A percentile compares a stretch with the other conserved stretches of the same genome.
Evolutionary conservation across 495 filamentous ascomycete species (phyloP).

Genomic region (Penicillium steckii): DNA sequence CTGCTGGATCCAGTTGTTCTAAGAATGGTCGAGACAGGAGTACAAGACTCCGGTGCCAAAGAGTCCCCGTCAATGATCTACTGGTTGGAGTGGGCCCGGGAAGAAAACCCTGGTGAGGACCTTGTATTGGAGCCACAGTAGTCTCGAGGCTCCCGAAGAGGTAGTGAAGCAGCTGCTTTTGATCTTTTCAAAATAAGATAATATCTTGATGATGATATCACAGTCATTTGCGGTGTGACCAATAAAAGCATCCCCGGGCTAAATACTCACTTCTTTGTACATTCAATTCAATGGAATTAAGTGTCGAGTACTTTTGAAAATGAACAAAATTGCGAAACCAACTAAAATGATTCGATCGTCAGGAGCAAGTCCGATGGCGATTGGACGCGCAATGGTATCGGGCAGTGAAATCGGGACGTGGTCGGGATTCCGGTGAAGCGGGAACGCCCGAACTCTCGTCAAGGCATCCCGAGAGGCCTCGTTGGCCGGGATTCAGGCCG

Average conservation of each 20-base stretch:
- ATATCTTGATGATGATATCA: too few relatives aligned
- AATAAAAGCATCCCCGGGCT: too few relatives aligned
- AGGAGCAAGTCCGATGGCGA: conserved; percentile 11
- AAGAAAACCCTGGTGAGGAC: conserved; percentile 16
- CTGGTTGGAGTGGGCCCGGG: conserved; percentile 15
- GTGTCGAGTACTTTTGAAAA: too few relatives aligned
- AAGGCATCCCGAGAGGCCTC: conserved; percentile 19
- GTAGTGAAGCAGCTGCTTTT: too few relatives aligned
- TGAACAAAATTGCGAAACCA: conserved; percentile 3
- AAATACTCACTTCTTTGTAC: too few relatives aligned
- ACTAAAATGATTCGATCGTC: conserved; percentile 8
- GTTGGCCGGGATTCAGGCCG: conserved; percentile 15
- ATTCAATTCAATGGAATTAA: too few relatives aligned
- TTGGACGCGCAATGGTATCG: conserved; percentile 18
- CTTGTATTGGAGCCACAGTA: conserved; percentile 4
- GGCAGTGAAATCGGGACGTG: conserved; percentile 18
- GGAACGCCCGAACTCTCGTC: conserved; percentile 17
- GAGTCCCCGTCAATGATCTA: conserved; percentile 21
- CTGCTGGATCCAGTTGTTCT: conserved; percentile 11
- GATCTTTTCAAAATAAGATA: too few relatives aligned
- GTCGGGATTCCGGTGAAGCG: conserved; percentile 31
- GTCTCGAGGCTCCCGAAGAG: not conserved
- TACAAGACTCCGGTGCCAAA: conserved; percentile 10
- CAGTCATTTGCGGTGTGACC: too few relatives aligned
- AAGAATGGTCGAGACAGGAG: conserved; percentile 8